These are phyloP conservation scores for Leptomonas seymouri DNA, from an alignment of 208 protist species.

Conservation along the genomic window DNA sequence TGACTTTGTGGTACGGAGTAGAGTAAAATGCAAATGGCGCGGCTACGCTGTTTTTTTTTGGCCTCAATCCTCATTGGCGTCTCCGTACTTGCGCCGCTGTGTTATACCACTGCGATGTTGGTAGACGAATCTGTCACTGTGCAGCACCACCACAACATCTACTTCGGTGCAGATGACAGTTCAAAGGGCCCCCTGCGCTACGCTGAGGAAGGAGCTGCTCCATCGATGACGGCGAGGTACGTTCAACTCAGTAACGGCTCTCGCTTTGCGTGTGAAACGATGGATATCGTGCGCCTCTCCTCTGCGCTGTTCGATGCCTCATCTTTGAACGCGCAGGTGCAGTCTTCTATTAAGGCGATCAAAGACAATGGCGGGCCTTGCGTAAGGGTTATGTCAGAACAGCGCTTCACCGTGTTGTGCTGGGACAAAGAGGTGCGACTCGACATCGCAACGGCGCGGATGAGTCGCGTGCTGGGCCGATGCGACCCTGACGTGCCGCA, in stretches of 20 bases:
- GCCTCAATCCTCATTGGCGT: not conserved
- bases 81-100: not conserved
- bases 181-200: not conserved
- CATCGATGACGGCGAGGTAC: constrained; percentile 8
- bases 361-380: not conserved
- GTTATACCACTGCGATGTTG: not conserved
- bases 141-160: constrained; percentile 20
- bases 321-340: constrained; percentile 6
- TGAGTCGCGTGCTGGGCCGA: not conserved
- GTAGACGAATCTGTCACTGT: constrained; percentile 16
- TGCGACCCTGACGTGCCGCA: not conserved
- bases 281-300: constrained; percentile 3
- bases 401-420: constrained; percentile 14
- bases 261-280: constrained; percentile 25
- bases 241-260: constrained; percentile 39
- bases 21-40: not conserved
- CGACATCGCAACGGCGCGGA: not conserved
- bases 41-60: not conserved
- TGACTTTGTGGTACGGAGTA: no score
- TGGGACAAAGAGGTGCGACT: constrained; percentile 19
- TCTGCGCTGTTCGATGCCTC: not conserved
- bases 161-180: constrained; percentile 10
- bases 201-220: not conserved
- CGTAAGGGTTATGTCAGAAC: constrained; percentile 1
- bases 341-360: constrained; percentile 10